phyloP scores from a whole-genome alignment of 768 basidiomycete species.

The Russula foetens region DNA sequence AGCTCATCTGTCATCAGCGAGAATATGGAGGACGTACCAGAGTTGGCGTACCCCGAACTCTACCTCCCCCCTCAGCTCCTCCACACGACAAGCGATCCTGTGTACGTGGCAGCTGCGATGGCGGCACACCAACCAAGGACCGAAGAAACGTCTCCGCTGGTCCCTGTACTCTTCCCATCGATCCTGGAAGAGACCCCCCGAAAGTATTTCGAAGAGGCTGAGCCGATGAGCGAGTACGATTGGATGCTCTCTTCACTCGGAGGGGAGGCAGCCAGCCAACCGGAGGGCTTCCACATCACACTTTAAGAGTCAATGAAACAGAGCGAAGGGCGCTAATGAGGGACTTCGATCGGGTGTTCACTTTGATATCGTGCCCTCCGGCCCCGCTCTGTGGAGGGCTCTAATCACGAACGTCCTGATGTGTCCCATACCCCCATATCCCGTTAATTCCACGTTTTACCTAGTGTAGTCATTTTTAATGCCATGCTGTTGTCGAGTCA shows the following conservation, averaged over 20 bases:
- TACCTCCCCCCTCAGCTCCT: conserved; percentile 8
- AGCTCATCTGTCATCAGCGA: not conserved
- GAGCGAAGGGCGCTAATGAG: not conserved
- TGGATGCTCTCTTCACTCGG: not conserved
- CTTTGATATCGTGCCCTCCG: not conserved
- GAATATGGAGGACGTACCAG: not conserved
- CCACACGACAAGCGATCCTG: not conserved
- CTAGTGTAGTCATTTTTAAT: no score
- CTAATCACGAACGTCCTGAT: no score
- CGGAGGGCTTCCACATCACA: not conserved
- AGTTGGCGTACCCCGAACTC: not conserved
- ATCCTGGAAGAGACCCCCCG: not conserved
- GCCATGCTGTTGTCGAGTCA: no score
- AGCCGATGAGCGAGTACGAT: not conserved
- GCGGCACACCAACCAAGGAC: not conserved
- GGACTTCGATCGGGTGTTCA: not conserved
- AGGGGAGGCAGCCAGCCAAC: not conserved
- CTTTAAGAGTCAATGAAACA: not conserved
- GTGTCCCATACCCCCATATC: no score
- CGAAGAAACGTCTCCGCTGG: not conserved
- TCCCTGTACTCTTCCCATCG: not conserved
- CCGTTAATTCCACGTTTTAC: no score
- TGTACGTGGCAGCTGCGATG: not conserved
- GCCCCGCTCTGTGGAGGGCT: no score
- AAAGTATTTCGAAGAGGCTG: no score